These are phyloP conservation scores for Pseudogymnoascus sp. DNA, from an alignment of 2,329 filamentous ascomycete genomes.

Conservation along the genomic window DNA sequence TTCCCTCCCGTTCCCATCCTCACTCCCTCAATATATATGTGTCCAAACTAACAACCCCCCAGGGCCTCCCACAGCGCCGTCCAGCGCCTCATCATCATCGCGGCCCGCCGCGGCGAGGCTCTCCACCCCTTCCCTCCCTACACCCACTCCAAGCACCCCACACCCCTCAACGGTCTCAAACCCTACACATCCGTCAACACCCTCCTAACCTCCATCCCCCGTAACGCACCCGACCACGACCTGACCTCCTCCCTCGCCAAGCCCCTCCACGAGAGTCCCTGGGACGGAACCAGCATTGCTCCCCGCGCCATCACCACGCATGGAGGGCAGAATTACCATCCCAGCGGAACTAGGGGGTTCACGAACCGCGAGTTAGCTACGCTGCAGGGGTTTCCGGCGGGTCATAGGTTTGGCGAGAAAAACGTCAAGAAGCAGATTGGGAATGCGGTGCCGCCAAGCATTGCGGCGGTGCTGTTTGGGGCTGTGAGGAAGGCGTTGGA, in stretches of 20 bases:
- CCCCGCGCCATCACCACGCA: constrained; percentile 58
- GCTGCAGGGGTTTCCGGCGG: constrained; percentile 61
- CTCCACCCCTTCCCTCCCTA: constrained; percentile 59
- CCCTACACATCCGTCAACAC: constrained; percentile 40
- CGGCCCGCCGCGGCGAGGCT: constrained; percentile 59
- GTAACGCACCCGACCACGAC: constrained; percentile 35
- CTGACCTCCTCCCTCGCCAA: constrained; percentile 24
- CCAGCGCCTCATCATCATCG: constrained; percentile 48
- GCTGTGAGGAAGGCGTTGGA: constrained; percentile 34
- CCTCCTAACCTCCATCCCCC: constrained; percentile 20
- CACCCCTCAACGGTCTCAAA: constrained; percentile 26
- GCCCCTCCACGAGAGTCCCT: constrained; percentile 29
- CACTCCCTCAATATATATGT: background rate
- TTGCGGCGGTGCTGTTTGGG: constrained; percentile 39
- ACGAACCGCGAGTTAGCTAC: constrained; percentile 62
- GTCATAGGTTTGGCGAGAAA: constrained; percentile 48
- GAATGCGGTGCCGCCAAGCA: constrained; percentile 67
- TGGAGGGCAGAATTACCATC: constrained; percentile 59
- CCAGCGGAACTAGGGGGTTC: constrained; percentile 54
- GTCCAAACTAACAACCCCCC: background rate
- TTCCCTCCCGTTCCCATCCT: background rate
- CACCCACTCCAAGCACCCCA: constrained; percentile 46
- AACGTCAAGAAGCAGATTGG: constrained; percentile 61
- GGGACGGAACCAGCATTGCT: constrained; percentile 42
- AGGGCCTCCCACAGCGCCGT: constrained; percentile 26